Percentiles rank a stretch among this genome's conserved stretches.
These are phyloP conservation scores for Auriscalpium microsporum DNA, from an alignment of 768 basidiomycete species.

Conservation along the genomic window DNA sequence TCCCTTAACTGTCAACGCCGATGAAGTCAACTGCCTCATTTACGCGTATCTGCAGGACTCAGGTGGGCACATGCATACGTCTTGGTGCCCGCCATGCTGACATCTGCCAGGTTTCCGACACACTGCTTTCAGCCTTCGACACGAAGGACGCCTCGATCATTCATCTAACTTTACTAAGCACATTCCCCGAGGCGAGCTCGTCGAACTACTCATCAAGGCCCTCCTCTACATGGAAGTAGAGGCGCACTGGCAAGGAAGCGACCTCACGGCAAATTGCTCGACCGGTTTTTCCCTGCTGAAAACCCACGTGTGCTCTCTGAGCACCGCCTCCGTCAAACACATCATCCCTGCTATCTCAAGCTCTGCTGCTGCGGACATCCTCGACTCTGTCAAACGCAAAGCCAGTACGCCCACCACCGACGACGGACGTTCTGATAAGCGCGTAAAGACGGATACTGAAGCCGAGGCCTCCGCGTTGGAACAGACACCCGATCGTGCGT, in stretches of 20 bases:
- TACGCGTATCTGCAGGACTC: conserved; percentile 81
- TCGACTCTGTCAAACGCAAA: conserved; percentile 11
- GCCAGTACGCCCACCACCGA: conserved; percentile 20
- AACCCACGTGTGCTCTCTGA: conserved; percentile 58
- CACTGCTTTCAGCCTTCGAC: conserved; percentile 71
- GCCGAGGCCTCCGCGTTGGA: conserved; percentile 29
- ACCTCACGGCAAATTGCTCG: conserved; percentile 57
- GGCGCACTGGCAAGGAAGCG: conserved; percentile 66
- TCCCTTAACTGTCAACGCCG: conserved; percentile 61
- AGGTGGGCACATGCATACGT: conserved; percentile 32
- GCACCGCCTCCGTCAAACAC: conserved; percentile 27
- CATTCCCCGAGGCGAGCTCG: conserved; percentile 72
- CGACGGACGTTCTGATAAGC: conserved; percentile 54
- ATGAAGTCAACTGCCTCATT: conserved; percentile 80
- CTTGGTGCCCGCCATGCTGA: too few species aligned
- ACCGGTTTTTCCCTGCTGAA: conserved; percentile 68
- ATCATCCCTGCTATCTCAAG: conserved; percentile 2
- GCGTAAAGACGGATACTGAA: conserved; percentile 43
- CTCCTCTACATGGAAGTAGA: conserved; percentile 78
- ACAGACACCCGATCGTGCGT: conserved; percentile 27
- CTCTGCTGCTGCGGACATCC: background rate
- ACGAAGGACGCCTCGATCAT: conserved; percentile 63
- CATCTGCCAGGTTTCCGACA: conserved; percentile 59
- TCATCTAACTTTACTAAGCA: conserved; percentile 64
- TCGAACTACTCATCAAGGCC: conserved; percentile 74